These are phyloP conservation scores for Auricularia cornea DNA, from an alignment of 768 basidiomycete genomes.

Conservation along the genomic window DNA sequence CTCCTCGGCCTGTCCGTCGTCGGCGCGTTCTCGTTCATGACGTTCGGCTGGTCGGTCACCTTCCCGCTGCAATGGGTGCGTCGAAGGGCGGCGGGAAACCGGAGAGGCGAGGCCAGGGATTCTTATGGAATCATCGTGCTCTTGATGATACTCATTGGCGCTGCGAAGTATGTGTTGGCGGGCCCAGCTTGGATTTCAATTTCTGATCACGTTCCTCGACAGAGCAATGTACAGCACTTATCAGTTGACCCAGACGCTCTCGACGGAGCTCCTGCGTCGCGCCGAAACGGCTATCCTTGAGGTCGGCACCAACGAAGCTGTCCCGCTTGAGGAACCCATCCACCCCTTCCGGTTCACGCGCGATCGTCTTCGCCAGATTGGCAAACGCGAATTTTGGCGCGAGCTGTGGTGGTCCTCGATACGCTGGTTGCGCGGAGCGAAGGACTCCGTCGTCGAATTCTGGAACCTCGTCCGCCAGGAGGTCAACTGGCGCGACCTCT, in stretches of 20 bases:
- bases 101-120: conserved; percentile 42
- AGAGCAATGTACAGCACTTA: conserved; percentile 72
- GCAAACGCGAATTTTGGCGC: background rate
- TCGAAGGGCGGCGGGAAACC: conserved; percentile 45
- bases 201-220: background rate
- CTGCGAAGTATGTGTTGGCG: conserved; percentile 40
- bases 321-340: background rate
- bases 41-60: conserved; percentile 51
- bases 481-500: background rate
- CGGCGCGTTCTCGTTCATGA: conserved; percentile 66
- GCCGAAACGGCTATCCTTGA: conserved; percentile 79
- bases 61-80: conserved; percentile 66
- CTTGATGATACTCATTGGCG: conserved; percentile 53
- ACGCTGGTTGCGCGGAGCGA: background rate
- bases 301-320: conserved; percentile 34
- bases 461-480: background rate
- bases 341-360: background rate
- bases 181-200: background rate
- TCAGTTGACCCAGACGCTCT: conserved; percentile 46
- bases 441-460: background rate
- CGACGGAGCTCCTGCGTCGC: conserved; percentile 53
- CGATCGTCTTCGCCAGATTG: background rate
- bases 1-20: conserved; percentile 69
- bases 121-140: conserved; percentile 59
- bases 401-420: background rate